Evolutionary conservation across 1,284 basidiomycete species (phyloP), one percentile per base, ranked within the genome.

Genomic region (Marasmius sp.): DNA sequence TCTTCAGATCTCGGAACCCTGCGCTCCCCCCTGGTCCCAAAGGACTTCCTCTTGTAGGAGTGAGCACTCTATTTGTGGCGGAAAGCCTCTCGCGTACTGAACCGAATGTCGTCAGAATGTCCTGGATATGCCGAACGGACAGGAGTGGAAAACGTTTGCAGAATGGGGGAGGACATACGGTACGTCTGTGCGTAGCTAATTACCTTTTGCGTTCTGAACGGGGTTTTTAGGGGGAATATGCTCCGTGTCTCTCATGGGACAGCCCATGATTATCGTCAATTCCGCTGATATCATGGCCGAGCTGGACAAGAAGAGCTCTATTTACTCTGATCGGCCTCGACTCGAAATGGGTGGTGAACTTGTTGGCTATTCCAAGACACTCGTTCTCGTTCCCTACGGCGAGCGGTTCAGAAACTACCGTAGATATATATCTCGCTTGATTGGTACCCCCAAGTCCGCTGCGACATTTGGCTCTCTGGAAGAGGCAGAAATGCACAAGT

Each of bases 391-490:
- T 47, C 69, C 56, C 43, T 78, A 77, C 59, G 74, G 74, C 5
- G 69, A 72, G 4, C 70, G 70, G 2, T 79, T 75, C 68, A 69
- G 75, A 14, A 74, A 75, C 53, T 74, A 77, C 59, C 71, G 79
- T 3, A 69, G 68, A 41, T 58, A 75, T 38, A 67, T 75, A 43
- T 65, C 71, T 6, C 71, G 73, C 57, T 67, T 71, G 43, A 70
- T 78, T 54, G 65, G 68, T 4, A 67, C 66, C 34, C 69, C 64
- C 12, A 63, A 59, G 8, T 64, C 67, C 22, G 65, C 72, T n/a
- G 49, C 61, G 6, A 65, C 69, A 11, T 75, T 74, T 51, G 59
- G 67, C 22, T 62, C 69, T 12, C 58, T 76, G 1, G 71, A 75
- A 56, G 69, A 72, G 33, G 64, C 61, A n/a, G 72, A 77, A 59